Percentiles rank a stretch among this genome's conserved stretches.
Conservation (phyloP, 768 basidiomycete species). For the Leccinellum luteum region DNA sequence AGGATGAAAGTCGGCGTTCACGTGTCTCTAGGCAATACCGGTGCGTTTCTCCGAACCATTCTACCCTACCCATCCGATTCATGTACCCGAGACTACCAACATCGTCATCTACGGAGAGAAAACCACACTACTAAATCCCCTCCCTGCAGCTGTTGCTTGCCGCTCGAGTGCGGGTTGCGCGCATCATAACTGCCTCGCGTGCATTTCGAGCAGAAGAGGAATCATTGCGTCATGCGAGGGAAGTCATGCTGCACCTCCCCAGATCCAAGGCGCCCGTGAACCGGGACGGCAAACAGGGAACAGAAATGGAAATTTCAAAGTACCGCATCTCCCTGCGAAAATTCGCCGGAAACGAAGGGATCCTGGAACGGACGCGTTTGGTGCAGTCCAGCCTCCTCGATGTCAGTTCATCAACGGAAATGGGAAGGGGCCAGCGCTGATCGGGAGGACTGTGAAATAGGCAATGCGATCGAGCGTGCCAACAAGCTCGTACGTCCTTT, state of each 20-base stretch:
- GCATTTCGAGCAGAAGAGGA: constrained; percentile 44
- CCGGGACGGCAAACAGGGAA: constrained; percentile 8
- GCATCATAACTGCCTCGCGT: constrained; percentile 46
- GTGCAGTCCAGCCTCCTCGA: constrained; percentile 19
- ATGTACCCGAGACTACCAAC: constrained; percentile 58
- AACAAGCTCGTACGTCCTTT: constrained; percentile 56
- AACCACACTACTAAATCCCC: constrained; percentile 9
- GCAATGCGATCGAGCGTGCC: constrained; percentile 45
- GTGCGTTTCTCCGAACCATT: constrained; percentile 30
- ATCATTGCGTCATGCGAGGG: constrained; percentile 32
- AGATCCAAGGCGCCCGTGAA: constrained; percentile 17
- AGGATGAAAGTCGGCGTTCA: constrained; percentile 59
- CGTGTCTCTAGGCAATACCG: constrained; percentile 66
- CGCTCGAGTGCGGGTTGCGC: constrained; percentile 49
- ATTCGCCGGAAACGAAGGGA: constrained; percentile 16
- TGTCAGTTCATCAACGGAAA: constrained; percentile 27
- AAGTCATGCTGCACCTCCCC: constrained; percentile 40
- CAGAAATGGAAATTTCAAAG: constrained; percentile 37
- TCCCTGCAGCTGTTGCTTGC: constrained; percentile 10
- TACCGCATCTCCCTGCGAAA: constrained; percentile 44
- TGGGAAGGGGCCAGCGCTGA: constrained; percentile 36
- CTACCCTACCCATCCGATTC: not conserved
- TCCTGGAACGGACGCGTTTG: constrained; percentile 32
- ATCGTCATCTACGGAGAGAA: constrained; percentile 54
- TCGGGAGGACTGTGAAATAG: constrained; percentile 22